Evolutionary conservation across 1,284 basidiomycete species (phyloP).

Genomic region (Ganoderma sp.): DNA sequence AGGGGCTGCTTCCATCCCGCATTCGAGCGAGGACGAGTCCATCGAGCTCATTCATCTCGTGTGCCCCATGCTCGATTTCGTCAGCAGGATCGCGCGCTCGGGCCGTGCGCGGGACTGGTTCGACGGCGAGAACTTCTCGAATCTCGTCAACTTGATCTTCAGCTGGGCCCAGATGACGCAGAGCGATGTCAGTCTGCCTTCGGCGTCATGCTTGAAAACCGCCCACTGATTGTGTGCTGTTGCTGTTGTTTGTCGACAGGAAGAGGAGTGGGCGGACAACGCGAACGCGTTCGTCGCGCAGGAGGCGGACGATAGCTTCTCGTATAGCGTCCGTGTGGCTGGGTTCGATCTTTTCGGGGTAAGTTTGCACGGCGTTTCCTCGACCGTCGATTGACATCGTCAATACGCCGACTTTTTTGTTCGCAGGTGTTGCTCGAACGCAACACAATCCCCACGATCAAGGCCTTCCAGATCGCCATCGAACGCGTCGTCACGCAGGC

Average conservation of each 20-base stretch:
- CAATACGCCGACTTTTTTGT: background rate
- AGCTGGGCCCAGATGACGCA: constrained; percentile 86
- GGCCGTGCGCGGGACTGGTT: constrained; percentile 71
- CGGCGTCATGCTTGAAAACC: background rate
- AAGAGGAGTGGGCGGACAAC: constrained; percentile 89
- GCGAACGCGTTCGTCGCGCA: constrained; percentile 93
- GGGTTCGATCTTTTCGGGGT: constrained; percentile 87
- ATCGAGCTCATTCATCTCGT: constrained; percentile 80
- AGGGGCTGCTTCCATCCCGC: constrained; percentile 59
- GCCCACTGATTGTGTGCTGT: too few relatives aligned
- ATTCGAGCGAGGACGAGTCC: constrained; percentile 76
- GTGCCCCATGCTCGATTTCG: constrained; percentile 82
- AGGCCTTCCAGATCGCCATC: constrained; percentile 64
- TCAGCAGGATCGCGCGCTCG: constrained; percentile 67
- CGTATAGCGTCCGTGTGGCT: constrained; percentile 83
- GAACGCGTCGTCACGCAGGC: constrained; percentile 62
- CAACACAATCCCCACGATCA: constrained; percentile 60
- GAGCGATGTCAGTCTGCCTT: constrained; percentile 72
- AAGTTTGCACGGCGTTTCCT: constrained; percentile 7
- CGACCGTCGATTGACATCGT: background rate
- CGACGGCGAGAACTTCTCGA: constrained; percentile 54
- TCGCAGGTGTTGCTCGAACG: constrained; percentile 76
- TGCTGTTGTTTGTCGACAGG: constrained; percentile 50
- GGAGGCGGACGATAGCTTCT: constrained; percentile 89
- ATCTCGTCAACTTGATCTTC: constrained; percentile 67